Conservation (phyloP, 768 basidiomycete species). For the Botryobasidium botryosum region DNA sequence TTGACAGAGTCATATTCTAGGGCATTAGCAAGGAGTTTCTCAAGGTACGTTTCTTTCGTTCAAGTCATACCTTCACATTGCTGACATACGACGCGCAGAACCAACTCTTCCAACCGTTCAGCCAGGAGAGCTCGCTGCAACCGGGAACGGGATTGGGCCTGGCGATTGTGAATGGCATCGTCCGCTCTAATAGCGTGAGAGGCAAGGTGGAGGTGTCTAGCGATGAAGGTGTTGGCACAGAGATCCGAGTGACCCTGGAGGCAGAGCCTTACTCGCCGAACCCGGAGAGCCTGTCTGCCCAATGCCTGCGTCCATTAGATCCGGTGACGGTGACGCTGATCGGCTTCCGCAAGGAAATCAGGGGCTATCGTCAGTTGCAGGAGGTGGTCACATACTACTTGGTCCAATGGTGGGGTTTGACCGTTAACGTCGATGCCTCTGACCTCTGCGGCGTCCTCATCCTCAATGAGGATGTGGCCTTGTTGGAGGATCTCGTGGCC, state of each 20-base stretch:
- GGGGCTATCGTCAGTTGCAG: slow-evolving; percentile 49
- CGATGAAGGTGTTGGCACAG: slow-evolving; percentile 76
- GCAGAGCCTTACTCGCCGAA: slow-evolving; percentile 33
- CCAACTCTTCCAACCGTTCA: slow-evolving; percentile 92
- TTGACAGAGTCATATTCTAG: slow-evolving; percentile 18
- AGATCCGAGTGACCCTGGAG: slow-evolving; percentile 72
- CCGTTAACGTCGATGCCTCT: slow-evolving; percentile 24
- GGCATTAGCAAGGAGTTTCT: slow-evolving; percentile 89
- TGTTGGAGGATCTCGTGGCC: slow-evolving; percentile 39
- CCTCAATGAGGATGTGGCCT: slow-evolving; percentile 57
- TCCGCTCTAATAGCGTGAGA: slow-evolving; percentile 66
- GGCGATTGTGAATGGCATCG: slow-evolving; percentile 88
- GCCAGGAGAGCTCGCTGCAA: slow-evolving; percentile 88
- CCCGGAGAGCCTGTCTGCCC: slow-evolving; percentile 31
- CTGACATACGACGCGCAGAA: slow-evolving; percentile 32
- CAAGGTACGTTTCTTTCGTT: slow-evolving; percentile 33
- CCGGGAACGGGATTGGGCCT: slow-evolving; percentile 87
- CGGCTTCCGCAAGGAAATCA: slow-evolving; percentile 49
- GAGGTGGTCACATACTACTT: slow-evolving; percentile 50
- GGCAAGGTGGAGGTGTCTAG: slow-evolving; percentile 93
- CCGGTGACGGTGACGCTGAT: slow-evolving; percentile 41
- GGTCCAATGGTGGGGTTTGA: slow-evolving; percentile 61
- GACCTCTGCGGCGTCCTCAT: slow-evolving; percentile 40
- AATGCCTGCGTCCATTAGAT: slow-evolving; percentile 25
- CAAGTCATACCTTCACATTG: not conserved